These are phyloP conservation scores for Pseudogymnoascus verrucosus DNA, from an alignment of 2,329 filamentous ascomycete species.

Conservation along the genomic window DNA sequence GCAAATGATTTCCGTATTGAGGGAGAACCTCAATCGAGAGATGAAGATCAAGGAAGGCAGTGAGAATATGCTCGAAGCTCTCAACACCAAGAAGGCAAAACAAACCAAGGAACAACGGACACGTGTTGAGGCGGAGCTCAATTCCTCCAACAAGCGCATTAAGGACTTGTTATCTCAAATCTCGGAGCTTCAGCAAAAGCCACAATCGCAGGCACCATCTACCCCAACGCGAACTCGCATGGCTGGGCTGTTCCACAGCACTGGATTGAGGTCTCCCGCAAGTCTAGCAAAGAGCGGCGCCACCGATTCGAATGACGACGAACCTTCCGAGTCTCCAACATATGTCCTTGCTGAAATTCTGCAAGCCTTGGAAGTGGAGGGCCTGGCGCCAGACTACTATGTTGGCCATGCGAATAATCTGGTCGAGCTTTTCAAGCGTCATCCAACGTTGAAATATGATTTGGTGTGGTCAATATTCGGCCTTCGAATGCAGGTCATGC, in stretches of 20 bases:
- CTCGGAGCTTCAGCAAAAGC: conserved; percentile 50
- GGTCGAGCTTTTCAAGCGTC: conserved; percentile 91
- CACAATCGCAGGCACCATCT: conserved; percentile 33
- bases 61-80: conserved; percentile 92
- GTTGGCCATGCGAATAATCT: conserved; percentile 85
- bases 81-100: conserved; percentile 92
- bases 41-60: conserved; percentile 97
- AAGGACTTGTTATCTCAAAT: conserved; percentile 54
- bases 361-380: conserved; percentile 79
- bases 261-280: conserved; percentile 47
- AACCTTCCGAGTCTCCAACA: conserved; percentile 76
- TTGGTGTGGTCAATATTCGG: conserved; percentile 95
- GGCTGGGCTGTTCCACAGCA: conserved; percentile 39
- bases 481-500: conserved; percentile 86
- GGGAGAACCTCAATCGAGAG: conserved; percentile 85
- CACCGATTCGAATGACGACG: conserved; percentile 56
- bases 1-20: conserved; percentile 65
- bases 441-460: conserved; percentile 93
- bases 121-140: conserved; percentile 80
- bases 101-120: conserved; percentile 80
- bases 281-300: conserved; percentile 47
- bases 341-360: conserved; percentile 85
- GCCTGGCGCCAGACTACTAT: conserved; percentile 89
- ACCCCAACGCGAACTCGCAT: conserved; percentile 42
- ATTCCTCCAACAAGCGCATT: conserved; percentile 70